A percentile compares a stretch with the other conserved stretches of the same genome.
Evolutionary conservation across 2,329 filamentous ascomycete species (phyloP).

Genomic region (Escovopsis weberi): DNA sequence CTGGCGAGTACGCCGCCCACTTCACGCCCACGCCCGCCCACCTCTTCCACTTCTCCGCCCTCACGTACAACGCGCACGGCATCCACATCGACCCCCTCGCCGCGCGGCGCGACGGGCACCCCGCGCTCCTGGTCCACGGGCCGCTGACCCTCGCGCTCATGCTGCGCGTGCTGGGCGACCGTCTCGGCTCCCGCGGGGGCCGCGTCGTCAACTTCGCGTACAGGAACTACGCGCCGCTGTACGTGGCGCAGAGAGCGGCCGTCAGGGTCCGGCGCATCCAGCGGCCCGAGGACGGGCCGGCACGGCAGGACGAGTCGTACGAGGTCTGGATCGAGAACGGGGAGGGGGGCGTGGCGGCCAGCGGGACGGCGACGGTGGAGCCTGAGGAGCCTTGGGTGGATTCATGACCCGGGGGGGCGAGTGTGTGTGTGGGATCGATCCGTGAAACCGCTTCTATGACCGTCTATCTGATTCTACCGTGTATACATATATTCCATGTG

Average conservation of each 20-base stretch:
- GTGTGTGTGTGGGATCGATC: background rate
- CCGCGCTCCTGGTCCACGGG: constrained; percentile 69
- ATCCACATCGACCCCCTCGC: constrained; percentile 75
- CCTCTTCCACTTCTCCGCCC: constrained; percentile 79
- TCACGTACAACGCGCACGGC: constrained; percentile 82
- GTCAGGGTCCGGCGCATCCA: constrained; percentile 47
- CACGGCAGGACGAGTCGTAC: constrained; percentile 28
- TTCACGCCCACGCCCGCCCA: constrained; percentile 55
- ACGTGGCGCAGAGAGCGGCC: constrained; percentile 53
- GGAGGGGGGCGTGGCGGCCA: constrained; percentile 48
- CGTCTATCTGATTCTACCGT: no score
- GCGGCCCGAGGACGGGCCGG: constrained; percentile 25
- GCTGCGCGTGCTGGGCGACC: constrained; percentile 42
- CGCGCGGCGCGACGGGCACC: constrained; percentile 59
- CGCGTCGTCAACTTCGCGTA: constrained; percentile 51
- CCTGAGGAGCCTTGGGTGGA: background rate
- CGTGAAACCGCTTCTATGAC: background rate
- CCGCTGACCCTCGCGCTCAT: constrained; percentile 69
- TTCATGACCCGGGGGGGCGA: background rate
- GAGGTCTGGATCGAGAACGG: constrained; percentile 52
- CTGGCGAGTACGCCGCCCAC: constrained; percentile 27
- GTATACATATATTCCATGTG: no score
- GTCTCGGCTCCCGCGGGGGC: constrained; percentile 7
- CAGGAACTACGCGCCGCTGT: constrained; percentile 68
- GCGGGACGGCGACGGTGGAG: constrained; percentile 27